Evolutionary conservation across 129 eudicot species (phyloP).

Genomic region (Cynara cardunculus): DNA sequence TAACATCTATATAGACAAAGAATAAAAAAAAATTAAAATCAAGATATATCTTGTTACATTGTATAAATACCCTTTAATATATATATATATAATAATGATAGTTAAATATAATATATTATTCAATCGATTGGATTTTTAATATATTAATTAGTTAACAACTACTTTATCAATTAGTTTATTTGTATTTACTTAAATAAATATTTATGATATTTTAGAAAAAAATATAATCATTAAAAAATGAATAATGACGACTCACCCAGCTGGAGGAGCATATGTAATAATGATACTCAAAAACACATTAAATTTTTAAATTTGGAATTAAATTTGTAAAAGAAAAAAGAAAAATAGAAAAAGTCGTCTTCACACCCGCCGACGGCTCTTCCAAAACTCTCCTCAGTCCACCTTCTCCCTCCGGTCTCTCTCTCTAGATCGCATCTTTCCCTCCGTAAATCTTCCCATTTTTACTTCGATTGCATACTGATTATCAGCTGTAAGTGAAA

Average conservation of each 20-base stretch:
- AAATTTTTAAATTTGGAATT: background rate
- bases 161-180: too few species aligned
- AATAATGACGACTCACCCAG: slow-evolving; percentile 16
- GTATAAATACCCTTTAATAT: too few species aligned
- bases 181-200: too few species aligned
- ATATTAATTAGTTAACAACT: too few species aligned
- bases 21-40: too few species aligned
- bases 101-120: too few species aligned
- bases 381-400: slow-evolving; percentile 49
- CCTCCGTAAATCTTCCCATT: background rate
- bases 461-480: background rate
- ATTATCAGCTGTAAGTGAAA: background rate
- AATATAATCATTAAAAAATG: background rate
- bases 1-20: too few species aligned
- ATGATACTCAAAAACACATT: slow-evolving; percentile 18
- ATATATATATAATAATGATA: too few species aligned
- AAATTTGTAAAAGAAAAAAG: background rate
- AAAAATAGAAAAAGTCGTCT: slow-evolving; percentile 39
- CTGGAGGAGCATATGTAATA: slow-evolving; percentile 23
- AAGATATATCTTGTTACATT: too few species aligned
- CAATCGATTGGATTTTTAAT: too few species aligned
- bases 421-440: slow-evolving; percentile 56
- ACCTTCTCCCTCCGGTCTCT: slow-evolving; percentile 27
- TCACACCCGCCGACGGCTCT: slow-evolving; percentile 62
- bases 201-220: too few species aligned